These are phyloP conservation scores for Xerocomus spinulosus DNA, from an alignment of 768 basidiomycete species.

Conservation along the genomic window DNA sequence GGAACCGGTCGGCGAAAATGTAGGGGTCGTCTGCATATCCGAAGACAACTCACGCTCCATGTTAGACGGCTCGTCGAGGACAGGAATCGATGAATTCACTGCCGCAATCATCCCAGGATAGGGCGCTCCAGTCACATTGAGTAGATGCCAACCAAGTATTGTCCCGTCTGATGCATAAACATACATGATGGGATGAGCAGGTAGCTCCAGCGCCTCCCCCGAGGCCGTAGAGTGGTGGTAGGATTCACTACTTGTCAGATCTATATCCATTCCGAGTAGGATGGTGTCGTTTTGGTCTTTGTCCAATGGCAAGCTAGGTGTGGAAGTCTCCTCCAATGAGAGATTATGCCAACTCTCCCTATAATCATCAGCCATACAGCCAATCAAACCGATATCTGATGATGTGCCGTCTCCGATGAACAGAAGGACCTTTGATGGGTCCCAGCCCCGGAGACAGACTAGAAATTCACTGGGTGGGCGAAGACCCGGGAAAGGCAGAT, in stretches of 20 bases:
- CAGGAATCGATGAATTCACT: slow-evolving; percentile 10
- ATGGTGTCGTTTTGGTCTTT: slow-evolving; percentile 67
- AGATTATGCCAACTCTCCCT: slow-evolving; percentile 42
- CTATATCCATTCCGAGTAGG: slow-evolving; percentile 58
- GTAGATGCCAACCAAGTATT: slow-evolving; percentile 65
- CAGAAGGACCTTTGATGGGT: slow-evolving; percentile 38
- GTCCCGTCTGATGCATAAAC: slow-evolving; percentile 79
- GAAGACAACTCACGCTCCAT: slow-evolving; percentile 28
- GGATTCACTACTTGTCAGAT: slow-evolving; percentile 51
- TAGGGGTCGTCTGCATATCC: slow-evolving; percentile 29
- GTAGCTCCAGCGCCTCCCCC: slow-evolving; percentile 39
- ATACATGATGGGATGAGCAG: slow-evolving; percentile 61
- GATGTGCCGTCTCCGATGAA: slow-evolving; percentile 49
- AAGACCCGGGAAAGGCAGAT: slow-evolving; percentile 42
- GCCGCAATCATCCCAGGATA: slow-evolving; percentile 53
- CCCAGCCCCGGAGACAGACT: slow-evolving; percentile 40
- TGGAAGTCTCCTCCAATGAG: slow-evolving; percentile 46
- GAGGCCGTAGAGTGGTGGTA: slow-evolving; percentile 36
- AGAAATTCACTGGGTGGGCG: slow-evolving; percentile 43
- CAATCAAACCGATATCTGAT: slow-evolving; percentile 46
- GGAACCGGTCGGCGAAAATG: slow-evolving; percentile 17
- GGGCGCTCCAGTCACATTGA: slow-evolving; percentile 47
- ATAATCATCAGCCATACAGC: slow-evolving; percentile 23
- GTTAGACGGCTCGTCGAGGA: slow-evolving; percentile 4
- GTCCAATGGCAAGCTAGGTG: slow-evolving; percentile 62